These are phyloP conservation scores for Pseudogymnoascus verrucosus DNA, from an alignment of 2,329 filamentous ascomycete species.

Conservation along the genomic window DNA sequence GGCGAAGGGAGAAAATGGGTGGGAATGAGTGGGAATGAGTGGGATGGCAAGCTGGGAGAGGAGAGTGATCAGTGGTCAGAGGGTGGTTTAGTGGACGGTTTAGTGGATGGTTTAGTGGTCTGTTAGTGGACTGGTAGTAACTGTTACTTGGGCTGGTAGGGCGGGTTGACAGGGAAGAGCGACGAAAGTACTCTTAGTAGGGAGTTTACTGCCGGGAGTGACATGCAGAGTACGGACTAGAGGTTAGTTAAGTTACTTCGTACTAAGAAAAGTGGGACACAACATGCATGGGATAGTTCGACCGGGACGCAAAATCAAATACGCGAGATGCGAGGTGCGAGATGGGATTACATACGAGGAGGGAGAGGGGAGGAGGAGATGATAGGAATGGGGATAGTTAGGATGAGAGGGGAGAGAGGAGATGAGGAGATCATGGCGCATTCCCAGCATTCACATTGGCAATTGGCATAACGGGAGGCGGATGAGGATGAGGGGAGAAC, in stretches of 20 bases:
- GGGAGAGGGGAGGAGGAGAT: neutral
- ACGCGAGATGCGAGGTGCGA: neutral
- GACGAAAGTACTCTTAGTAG: neutral
- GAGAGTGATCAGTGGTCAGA: neutral
- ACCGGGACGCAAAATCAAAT: neutral
- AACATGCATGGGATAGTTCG: neutral
- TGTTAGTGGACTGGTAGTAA: neutral
- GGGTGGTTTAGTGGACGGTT: too few species aligned
- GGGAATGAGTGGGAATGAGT: too few species aligned
- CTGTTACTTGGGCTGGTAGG: neutral
- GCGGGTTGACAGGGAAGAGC: neutral
- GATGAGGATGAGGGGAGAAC: neutral
- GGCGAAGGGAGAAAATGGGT: neutral
- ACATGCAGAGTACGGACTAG: neutral
- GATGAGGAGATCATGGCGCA: neutral
- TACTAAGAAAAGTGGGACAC: neutral
- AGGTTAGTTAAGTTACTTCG: neutral
- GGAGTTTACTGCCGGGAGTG: neutral
- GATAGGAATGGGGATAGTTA: too few species aligned
- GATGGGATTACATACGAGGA: neutral
- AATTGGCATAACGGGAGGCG: neutral
- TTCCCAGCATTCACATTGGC: neutral
- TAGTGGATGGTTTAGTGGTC: neutral
- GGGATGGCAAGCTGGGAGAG: neutral
- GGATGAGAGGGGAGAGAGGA: neutral